A percentile compares a stretch with the other conserved stretches of the same genome.
phyloP scores from a whole-genome alignment of 225 moss, liverwort and hornwort species.

The Lunularia cruciata region DNA sequence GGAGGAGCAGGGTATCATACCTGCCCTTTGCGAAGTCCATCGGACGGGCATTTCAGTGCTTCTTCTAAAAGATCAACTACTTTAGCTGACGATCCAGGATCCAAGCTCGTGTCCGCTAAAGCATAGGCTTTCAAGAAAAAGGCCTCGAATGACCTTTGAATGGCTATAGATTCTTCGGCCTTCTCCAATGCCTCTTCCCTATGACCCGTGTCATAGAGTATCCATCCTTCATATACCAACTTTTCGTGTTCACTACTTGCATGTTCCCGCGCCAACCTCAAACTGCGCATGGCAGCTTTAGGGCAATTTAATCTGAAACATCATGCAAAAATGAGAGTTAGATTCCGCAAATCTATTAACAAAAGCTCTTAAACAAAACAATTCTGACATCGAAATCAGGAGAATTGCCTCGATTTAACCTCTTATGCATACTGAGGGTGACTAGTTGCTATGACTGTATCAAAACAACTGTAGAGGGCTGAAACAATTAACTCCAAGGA shows the following conservation, averaged over 20 bases:
- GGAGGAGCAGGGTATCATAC: constrained; percentile 29
- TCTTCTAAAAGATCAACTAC: constrained; percentile 98
- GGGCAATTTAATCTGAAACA: constrained; percentile 92
- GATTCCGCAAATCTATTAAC: too few relatives aligned
- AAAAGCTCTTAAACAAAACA: too few relatives aligned
- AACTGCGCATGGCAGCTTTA: constrained; percentile 98
- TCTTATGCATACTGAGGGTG: too few relatives aligned
- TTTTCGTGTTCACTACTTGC: constrained; percentile 91
- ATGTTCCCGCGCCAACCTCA: constrained; percentile 94
- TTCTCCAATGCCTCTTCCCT: constrained; percentile 94
- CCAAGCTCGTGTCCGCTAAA: constrained; percentile 96
- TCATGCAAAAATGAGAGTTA: background rate
- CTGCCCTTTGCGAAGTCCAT: constrained; percentile 99
- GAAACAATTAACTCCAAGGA: too few relatives aligned
- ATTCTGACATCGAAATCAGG: too few relatives aligned
- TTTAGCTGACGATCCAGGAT: constrained; percentile 93
- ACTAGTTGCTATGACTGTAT: too few relatives aligned
- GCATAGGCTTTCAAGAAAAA: constrained; percentile 99
- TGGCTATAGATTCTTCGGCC: constrained; percentile 85
- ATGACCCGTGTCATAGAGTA: constrained; percentile 97
- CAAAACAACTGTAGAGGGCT: too few relatives aligned
- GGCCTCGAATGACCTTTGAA: constrained; percentile 96
- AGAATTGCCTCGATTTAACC: too few relatives aligned
- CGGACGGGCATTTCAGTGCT: constrained; percentile 95
- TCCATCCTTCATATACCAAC: constrained; percentile 99